These are phyloP conservation scores for Brassica carinata DNA, from an alignment of 345 rosid genomes.

Conservation along the genomic window DNA sequence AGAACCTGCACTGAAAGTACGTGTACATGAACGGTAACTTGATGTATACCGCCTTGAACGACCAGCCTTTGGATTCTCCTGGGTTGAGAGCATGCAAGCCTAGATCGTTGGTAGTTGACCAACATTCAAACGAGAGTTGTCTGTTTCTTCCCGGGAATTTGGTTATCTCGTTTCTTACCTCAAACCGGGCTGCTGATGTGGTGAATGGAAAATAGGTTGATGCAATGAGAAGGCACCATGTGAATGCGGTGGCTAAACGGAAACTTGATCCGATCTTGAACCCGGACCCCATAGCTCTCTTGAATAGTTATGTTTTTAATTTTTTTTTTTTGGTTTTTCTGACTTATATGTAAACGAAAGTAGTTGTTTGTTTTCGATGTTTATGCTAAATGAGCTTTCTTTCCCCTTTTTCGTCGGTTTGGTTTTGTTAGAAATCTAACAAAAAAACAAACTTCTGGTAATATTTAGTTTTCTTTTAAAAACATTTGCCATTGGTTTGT, in stretches of 20 bases:
- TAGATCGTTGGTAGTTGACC: constrained; percentile 25
- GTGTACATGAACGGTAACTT: constrained; percentile 41
- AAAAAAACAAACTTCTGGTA: not conserved
- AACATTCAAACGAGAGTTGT: not conserved
- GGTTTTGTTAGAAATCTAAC: not conserved
- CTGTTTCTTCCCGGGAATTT: constrained; percentile 28
- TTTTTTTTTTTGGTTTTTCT: not conserved
- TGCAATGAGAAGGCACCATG: constrained; percentile 35
- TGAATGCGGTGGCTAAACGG: constrained; percentile 20
- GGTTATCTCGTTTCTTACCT: constrained; percentile 37
- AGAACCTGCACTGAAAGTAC: constrained; percentile 33
- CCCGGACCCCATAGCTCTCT: constrained; percentile 13
- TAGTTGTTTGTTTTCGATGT: constrained; percentile 16
- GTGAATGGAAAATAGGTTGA: not conserved
- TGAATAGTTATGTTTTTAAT: not conserved
- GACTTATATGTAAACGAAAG: not conserved
- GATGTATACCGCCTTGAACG: constrained; percentile 32
- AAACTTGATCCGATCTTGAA: not conserved
- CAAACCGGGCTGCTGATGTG: constrained; percentile 35
- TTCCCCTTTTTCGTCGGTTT: not conserved
- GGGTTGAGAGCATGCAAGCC: constrained; percentile 23
- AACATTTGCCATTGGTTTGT: not conserved
- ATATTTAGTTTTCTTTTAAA: not conserved
- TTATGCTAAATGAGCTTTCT: not conserved
- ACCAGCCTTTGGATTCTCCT: constrained; percentile 38